Conservation (phyloP, 805 yeast genomes). For the Brettanomyces sp. region DNA sequence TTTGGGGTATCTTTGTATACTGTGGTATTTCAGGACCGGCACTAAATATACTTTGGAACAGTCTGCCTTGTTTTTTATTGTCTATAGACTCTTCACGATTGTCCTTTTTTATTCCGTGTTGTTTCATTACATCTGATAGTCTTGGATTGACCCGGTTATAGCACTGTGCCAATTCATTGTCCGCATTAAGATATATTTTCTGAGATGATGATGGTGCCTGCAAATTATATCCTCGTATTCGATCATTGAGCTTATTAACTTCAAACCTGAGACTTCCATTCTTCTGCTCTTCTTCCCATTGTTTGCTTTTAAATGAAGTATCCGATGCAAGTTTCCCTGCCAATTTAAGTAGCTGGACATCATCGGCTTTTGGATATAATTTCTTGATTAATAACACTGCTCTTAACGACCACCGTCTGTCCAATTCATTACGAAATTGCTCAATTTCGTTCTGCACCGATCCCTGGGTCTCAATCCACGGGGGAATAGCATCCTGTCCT, state of each 20-base stretch:
- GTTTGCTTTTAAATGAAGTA: constrained; percentile 12
- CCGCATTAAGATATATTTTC: constrained; percentile 37
- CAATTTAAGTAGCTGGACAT: constrained; percentile 9
- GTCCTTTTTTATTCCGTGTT: constrained; percentile 12
- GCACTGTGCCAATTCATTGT: constrained; percentile 33
- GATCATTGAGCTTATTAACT: constrained; percentile 35
- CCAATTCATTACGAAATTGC: constrained; percentile 37
- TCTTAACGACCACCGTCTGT: constrained; percentile 28
- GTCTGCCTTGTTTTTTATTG: neutral
- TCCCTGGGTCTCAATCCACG: constrained; percentile 80
- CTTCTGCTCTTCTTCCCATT: constrained; percentile 30
- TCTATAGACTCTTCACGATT: neutral
- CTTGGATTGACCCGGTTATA: constrained; percentile 25
- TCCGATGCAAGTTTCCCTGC: constrained; percentile 11
- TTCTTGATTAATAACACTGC: constrained; percentile 24
- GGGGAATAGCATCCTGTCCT: constrained; percentile 73
- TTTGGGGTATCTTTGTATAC: constrained; percentile 16
- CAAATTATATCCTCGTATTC: constrained; percentile 47
- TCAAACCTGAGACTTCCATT: constrained; percentile 23
- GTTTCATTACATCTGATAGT: constrained; percentile 13
- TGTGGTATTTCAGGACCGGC: constrained; percentile 10
- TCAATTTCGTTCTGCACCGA: constrained; percentile 40
- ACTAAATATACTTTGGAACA: neutral
- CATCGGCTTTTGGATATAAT: constrained; percentile 10
- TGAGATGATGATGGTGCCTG: constrained; percentile 59